These are phyloP conservation scores for Fusarium xylarioides DNA, from an alignment of 2,329 filamentous ascomycete genomes.

Conservation along the genomic window DNA sequence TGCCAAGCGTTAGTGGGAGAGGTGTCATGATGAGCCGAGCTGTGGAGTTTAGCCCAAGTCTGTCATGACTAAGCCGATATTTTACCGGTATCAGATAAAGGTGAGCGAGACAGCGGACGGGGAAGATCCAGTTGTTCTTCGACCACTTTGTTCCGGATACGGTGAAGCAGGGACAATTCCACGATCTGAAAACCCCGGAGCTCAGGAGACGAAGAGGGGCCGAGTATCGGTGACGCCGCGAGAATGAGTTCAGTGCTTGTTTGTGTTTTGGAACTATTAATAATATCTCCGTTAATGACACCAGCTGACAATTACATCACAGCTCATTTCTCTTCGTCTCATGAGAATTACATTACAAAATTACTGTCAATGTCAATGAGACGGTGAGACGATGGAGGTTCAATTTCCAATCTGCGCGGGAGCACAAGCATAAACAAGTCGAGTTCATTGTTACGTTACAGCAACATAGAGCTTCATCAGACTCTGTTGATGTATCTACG, in stretches of 20 bases:
- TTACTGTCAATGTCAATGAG: neutral
- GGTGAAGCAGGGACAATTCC: conserved; percentile 20
- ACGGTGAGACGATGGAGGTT: neutral
- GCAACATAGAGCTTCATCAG: neutral
- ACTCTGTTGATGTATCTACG: neutral
- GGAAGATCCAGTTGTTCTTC: neutral
- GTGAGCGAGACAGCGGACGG: neutral
- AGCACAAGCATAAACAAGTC: neutral
- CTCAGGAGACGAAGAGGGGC: conserved; percentile 26
- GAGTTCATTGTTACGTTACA: neutral
- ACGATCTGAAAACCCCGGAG: conserved; percentile 22
- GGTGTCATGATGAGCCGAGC: conserved; percentile 44
- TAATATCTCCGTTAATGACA: conserved; percentile 25
- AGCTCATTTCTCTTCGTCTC: conserved; percentile 26
- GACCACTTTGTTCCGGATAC: conserved; percentile 1
- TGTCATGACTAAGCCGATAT: conserved; percentile 28
- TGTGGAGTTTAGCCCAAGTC: conserved; percentile 34
- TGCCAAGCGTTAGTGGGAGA: conserved; percentile 39
- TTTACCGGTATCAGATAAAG: conserved; percentile 35
- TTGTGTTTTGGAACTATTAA: conserved; percentile 8
- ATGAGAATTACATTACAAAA: neutral
- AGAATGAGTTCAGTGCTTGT: conserved; percentile 8
- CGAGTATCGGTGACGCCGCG: conserved; percentile 29
- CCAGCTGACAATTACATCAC: conserved; percentile 26
- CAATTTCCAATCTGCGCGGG: neutral